Base-by-base conservation (phyloP, 768 basidiomycete species). In the Tricholoma hemisulphureum region DNA sequence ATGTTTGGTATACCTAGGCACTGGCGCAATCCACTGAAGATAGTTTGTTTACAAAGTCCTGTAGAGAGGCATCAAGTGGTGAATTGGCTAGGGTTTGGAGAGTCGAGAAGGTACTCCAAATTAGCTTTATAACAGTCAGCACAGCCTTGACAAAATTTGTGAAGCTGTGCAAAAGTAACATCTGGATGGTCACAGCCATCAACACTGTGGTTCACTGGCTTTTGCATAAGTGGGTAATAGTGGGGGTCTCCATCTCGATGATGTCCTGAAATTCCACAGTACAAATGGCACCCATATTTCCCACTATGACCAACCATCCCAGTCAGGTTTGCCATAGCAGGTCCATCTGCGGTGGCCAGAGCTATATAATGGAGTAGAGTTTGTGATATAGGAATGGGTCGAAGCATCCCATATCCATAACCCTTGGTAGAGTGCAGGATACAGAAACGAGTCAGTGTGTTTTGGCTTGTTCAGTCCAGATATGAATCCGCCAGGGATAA, bases 361-460 rank as follows among this genome's bases (percentile, higher is more conserved):
- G 1, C 32, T 1, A 74, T 55, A 32, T n/a, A 69, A 71, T 1
- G 59, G 63, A 35, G 53, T n/a, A 1, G 68, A 68, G 0, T 32
- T 35, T 29, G 67, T 62, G 2, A 64, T 55, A 3, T 28, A 34
- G 3, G 64, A 43, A 0, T 8, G 24, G 16, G 43, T 23, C 0
- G 31, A 28, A 0, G 68, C 70, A 62, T 77, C 69, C 71, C 74
- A 79, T 10, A 75, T 63, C 3, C 24, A 18, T 2, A 75, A 57
- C 1, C 73, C 56, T 35, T 75, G 71, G 51, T 71, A 62, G 4
- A 74, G 49, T 7, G 61, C 60, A 2, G 63, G 63, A 18, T 54
- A 53, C 41, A 74, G 0, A 13, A 59, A 51, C 0, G 55, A 63
- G 20, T 62, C 58, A 2, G n/a, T 3, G n/a, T 61, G 13, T 20